Base-by-base conservation (phyloP, 108 stramenopile species). In the Nitzschia sp. region DNA sequence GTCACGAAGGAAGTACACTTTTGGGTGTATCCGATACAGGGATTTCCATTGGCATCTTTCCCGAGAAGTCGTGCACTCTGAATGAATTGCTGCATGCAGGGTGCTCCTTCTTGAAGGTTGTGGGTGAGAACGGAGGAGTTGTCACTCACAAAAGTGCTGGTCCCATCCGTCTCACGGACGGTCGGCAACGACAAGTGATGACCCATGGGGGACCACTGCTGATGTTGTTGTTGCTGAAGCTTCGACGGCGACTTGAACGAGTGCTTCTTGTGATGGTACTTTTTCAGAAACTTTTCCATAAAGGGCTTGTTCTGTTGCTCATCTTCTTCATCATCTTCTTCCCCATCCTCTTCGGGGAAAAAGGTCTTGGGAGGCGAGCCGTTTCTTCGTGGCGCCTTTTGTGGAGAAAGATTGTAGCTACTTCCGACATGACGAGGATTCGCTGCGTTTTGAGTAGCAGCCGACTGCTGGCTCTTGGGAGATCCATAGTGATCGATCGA, bases 1-100 rank as follows among this genome's bases (percentile, higher is more conserved):
- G 60, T 32, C 16, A 61, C 60, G 45, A 61, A 61, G 33, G 60
- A 61, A n/a, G 60, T 41, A 25, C 60, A 61, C 15, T 61, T 61
- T 2, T 61, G 38, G 17, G 60, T 61, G 21, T 41, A 61, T 2
- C 55, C 55, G 21, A 56, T 31, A 21, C 55, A 56, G 9, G 4
- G 38, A 41, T 41, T 61, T 22, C 60, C 60, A 45, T 61, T 19
- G 13, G 1, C 21, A 25, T 9, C 60, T 41, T 19, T 6, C 1
- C 29, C 23, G 2, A 41, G 6, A 17, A 41, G 23, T 6, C 60
- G 17, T n/a, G 35, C 17, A 5, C 15, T 44, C 16, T 61, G 60
- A 22, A 34, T 21, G 0, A 41, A 41, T 16, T 56, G 55, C 22
- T 36, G 45, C 0, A 61, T 25, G 26, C 60, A 61, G 17, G 60